Base-by-base conservation (phyloP, 495 filamentous ascomycete species). In the Corynascus novoguineensis region DNA sequence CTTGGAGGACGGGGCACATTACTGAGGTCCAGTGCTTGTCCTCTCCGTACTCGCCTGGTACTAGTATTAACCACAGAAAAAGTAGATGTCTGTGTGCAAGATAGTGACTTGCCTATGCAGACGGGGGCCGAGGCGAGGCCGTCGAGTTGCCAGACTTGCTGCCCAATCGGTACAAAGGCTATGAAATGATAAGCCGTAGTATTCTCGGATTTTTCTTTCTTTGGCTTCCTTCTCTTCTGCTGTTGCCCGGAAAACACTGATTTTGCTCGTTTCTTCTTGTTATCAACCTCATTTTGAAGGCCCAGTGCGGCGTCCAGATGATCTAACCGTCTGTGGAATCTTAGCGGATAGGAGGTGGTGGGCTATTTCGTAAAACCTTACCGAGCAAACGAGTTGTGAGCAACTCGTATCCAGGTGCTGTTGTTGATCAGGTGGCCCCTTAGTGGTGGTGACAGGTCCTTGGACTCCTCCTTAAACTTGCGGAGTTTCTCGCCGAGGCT, bases 301-400 rank as follows among this genome's bases (percentile, higher is more conserved):
- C 72, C 66, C 9, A 92, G 70, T 64, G 96, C 91, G 14, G 80
- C 81, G 61, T 87, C 81, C 3, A 95, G 74, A 52, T 95, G 85
- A 62, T 97, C 92, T 70, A 87, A 83, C 48, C 86, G 86, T 42
- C 69, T 68, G 31, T 31, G 1, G 1, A 10, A 35, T 25, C 40
- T 54, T 8, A 50, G 53, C 6, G 34, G 6, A 24, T 4, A 3
- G 1, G 0, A 17, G 0, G 21, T 24, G 31, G 6, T 7, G 37
- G 48, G 53, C 8, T 15, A 19, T 21, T n/a, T 32, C 28, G 10
- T 24, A 55, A 19, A 24, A 41, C 62, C 75, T 53, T 79, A 91
- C 87, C 86, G 80, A 31, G 88, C 85, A 65, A 89, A 95, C 1
- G 88, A 90, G 63, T 97, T 97, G 63, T 97, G 93, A 29, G 89